Conservation (phyloP, 2,329 filamentous ascomycete genomes). For the Venturiaceae sp. region DNA sequence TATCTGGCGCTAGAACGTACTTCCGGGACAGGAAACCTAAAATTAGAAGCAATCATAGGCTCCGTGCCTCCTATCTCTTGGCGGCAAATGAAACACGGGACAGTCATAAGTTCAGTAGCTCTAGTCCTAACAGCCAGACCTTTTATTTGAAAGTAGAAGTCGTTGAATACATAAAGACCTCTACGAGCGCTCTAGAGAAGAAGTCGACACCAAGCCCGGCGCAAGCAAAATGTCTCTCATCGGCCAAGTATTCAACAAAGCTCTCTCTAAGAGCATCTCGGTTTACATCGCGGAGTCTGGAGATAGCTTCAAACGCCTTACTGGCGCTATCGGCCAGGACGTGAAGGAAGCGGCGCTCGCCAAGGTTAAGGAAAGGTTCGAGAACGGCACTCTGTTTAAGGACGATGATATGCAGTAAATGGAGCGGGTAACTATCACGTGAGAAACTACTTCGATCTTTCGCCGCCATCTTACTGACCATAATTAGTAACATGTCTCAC, state of each 20-base stretch:
- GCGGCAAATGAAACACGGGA: slow-evolving; percentile 3
- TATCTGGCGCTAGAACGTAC: slow-evolving; percentile 4
- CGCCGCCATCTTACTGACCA: slow-evolving; percentile 4
- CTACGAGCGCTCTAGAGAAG: background rate
- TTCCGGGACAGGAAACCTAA: slow-evolving; percentile 3
- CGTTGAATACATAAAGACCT: slow-evolving; percentile 1
- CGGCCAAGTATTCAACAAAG: slow-evolving; percentile 3
- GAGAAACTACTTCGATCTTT: slow-evolving; percentile 1
- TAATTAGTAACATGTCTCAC: slow-evolving; percentile 5
- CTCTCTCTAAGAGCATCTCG: slow-evolving; percentile 2
- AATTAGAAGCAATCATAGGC: background rate
- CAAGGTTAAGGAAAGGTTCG: slow-evolving; percentile 5
- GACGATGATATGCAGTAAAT: slow-evolving; percentile 6
- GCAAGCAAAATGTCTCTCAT: slow-evolving; percentile 4
- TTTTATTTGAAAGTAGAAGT: slow-evolving; percentile 4
- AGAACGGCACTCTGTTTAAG: slow-evolving; percentile 4
- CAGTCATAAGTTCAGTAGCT: background rate
- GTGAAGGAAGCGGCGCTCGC: slow-evolving; percentile 2
- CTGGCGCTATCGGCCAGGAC: slow-evolving; percentile 3
- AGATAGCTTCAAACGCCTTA: slow-evolving; percentile 4
- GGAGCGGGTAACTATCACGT: slow-evolving; percentile 4
- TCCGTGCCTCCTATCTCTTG: background rate
- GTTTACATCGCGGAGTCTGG: slow-evolving; percentile 3
- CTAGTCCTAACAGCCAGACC: slow-evolving; percentile 1
- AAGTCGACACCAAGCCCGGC: background rate